phyloP scores from a whole-genome alignment of 2,329 filamentous ascomycete genomes.

The Akanthomyces dipterigenus region DNA sequence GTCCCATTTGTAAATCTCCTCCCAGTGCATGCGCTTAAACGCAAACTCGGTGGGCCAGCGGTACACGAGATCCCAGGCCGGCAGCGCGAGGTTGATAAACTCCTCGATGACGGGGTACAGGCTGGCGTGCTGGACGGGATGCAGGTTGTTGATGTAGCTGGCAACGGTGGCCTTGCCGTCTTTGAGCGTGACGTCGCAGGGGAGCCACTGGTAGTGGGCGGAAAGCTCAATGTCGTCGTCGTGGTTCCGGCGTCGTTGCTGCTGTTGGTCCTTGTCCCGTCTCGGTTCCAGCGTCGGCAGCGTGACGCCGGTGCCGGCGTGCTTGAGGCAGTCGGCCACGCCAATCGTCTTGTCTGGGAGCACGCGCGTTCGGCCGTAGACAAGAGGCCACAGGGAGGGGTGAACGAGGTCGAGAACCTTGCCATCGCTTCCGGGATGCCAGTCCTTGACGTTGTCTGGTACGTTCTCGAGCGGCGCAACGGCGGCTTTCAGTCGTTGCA shows the following conservation, averaged over 20 bases:
- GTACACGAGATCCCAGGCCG: constrained; percentile 38
- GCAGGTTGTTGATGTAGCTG: constrained; percentile 49
- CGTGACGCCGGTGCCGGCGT: constrained; percentile 27
- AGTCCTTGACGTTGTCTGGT: constrained; percentile 46
- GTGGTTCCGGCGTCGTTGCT: too few species aligned
- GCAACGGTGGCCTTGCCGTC: constrained; percentile 32
- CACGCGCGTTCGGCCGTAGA: constrained; percentile 41
- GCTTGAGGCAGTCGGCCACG: constrained; percentile 29
- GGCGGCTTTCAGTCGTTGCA: constrained; percentile 33
- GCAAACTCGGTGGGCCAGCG: constrained; percentile 24
- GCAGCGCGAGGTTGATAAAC: constrained; percentile 31
- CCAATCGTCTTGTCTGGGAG: constrained; percentile 25
- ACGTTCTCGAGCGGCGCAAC: constrained; percentile 44
- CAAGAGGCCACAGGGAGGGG: constrained; percentile 55
- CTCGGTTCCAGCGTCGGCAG: constrained; percentile 15
- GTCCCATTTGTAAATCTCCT: constrained; percentile 14
- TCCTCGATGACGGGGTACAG: constrained; percentile 36
- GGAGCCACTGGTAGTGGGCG: constrained; percentile 39
- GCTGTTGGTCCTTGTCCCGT: too few species aligned
- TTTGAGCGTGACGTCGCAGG: constrained; percentile 37
- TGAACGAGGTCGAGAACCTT: constrained; percentile 57
- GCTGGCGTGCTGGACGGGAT: constrained; percentile 32
- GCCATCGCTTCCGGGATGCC: constrained; percentile 50
- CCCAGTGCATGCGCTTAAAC: constrained; percentile 21
- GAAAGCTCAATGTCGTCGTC: too few species aligned